These are phyloP conservation scores for Trametes versicolor DNA, from an alignment of 1,284 basidiomycete genomes.

Conservation along the genomic window DNA sequence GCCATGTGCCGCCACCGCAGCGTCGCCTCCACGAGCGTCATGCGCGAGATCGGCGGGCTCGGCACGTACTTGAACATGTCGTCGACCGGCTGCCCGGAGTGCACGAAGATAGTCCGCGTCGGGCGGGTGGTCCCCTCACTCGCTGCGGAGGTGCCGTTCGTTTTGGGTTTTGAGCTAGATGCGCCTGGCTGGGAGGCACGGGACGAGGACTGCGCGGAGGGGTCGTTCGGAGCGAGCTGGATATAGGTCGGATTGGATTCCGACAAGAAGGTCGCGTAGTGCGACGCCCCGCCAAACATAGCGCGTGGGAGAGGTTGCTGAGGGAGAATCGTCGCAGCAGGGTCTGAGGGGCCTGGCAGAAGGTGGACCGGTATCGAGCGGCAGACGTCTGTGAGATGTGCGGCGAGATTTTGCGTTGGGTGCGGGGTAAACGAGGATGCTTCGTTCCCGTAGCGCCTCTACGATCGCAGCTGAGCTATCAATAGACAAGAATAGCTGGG, in stretches of 20 bases:
- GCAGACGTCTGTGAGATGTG: constrained; percentile 78
- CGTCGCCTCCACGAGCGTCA: constrained; percentile 83
- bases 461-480: constrained; percentile 16
- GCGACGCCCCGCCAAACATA: constrained; percentile 84
- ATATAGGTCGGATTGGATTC: constrained; percentile 95
- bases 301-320: constrained; percentile 94
- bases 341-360: constrained; percentile 88
- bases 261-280: constrained; percentile 74
- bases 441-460: constrained; percentile 72
- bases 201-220: constrained; percentile 28
- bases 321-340: constrained; percentile 88
- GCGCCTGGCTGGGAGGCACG: constrained; percentile 35
- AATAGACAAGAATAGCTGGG: background rate
- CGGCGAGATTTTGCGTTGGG: constrained; percentile 77
- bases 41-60: constrained; percentile 69
- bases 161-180: constrained; percentile 29
- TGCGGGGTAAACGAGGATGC: constrained; percentile 73
- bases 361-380: constrained; percentile 83
- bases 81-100: constrained; percentile 93
- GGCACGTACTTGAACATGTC: constrained; percentile 95
- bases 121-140: constrained; percentile 34
- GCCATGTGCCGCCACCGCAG: constrained; percentile 96
- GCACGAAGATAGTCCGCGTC: constrained; percentile 74
- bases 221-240: constrained; percentile 53
- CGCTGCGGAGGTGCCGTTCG: constrained; percentile 27